phyloP scores from a whole-genome alignment of 306 rosid species.

The Comarum palustre region DNA sequence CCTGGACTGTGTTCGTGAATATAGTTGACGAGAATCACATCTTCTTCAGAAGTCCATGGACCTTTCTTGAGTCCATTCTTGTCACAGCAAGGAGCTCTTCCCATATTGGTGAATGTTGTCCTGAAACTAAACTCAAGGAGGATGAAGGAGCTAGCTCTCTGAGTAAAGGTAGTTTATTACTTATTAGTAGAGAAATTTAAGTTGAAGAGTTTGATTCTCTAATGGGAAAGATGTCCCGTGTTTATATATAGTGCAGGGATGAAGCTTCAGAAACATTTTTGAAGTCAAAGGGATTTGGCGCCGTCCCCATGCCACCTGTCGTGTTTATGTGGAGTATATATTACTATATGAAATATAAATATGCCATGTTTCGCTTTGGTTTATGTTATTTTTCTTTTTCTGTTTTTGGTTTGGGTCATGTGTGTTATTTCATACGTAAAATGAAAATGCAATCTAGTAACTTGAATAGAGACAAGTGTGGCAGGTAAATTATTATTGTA shows the following conservation, averaged over 20 bases:
- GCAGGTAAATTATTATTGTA: too few species aligned
- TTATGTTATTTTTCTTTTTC: not conserved
- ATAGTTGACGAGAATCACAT: constrained; percentile 49
- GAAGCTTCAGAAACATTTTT: constrained; percentile 24
- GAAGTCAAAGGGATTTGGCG: constrained; percentile 84
- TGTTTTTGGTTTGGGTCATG: not conserved
- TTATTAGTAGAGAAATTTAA: constrained; percentile 15
- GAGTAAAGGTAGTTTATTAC: constrained; percentile 1
- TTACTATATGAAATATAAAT: not conserved
- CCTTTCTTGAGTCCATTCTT: constrained; percentile 84
- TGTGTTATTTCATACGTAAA: not conserved
- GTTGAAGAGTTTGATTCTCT: constrained; percentile 17
- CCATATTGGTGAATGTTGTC: constrained; percentile 40
- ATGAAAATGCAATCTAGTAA: not conserved
- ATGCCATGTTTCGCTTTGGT: not conserved
- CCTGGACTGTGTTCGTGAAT: constrained; percentile 74
- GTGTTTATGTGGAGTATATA: constrained; percentile 10
- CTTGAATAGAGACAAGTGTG: not conserved
- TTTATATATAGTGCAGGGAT: constrained; percentile 5
- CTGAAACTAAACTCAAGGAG: not conserved
- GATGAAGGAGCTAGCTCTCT: not conserved
- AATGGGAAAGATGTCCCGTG: constrained; percentile 24
- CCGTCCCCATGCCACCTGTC: constrained; percentile 68
- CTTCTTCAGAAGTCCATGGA: constrained; percentile 97
- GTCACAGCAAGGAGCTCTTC: constrained; percentile 95